phyloP scores from a whole-genome alignment of 2,329 filamentous ascomycete genomes.

The Aspergillus alliaceus region DNA sequence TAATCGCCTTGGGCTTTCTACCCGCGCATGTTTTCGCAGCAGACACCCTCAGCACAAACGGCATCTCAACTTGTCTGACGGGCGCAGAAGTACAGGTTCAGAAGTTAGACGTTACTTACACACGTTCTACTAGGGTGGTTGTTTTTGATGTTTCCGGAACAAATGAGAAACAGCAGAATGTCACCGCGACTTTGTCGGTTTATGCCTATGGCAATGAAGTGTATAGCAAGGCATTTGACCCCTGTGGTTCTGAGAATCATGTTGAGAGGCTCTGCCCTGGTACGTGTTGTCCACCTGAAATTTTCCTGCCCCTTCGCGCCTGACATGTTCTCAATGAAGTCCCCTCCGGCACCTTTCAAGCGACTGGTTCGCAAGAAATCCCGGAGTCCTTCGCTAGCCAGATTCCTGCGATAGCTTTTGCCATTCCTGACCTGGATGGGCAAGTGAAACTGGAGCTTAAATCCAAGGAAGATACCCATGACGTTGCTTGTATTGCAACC shows the following conservation, averaged over 20 bases:
- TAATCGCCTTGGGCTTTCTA: slow-evolving; percentile 28
- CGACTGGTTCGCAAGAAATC: slow-evolving; percentile 70
- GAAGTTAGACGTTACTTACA: slow-evolving; percentile 74
- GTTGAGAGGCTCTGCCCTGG: slow-evolving; percentile 78
- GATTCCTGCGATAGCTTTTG: slow-evolving; percentile 88
- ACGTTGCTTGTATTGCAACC: slow-evolving; percentile 81
- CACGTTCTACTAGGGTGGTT: slow-evolving; percentile 70
- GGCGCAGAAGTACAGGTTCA: slow-evolving; percentile 66
- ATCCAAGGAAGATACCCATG: slow-evolving; percentile 56
- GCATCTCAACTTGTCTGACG: slow-evolving; percentile 71
- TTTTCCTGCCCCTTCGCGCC: slow-evolving; percentile 1
- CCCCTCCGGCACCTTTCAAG: slow-evolving; percentile 71
- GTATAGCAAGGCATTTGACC: slow-evolving; percentile 79
- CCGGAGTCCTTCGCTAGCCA: slow-evolving; percentile 68
- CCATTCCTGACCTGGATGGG: slow-evolving; percentile 85
- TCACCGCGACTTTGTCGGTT: slow-evolving; percentile 73
- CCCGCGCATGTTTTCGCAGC: slow-evolving; percentile 55
- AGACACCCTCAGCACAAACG: slow-evolving; percentile 75
- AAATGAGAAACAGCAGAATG: slow-evolving; percentile 73
- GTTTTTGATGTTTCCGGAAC: slow-evolving; percentile 80
- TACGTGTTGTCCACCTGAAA: slow-evolving; percentile 41
- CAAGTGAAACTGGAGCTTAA: slow-evolving; percentile 76
- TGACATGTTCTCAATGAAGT: slow-evolving; percentile 51
- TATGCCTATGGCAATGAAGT: slow-evolving; percentile 81
- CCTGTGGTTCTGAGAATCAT: slow-evolving; percentile 68